Conservation (phyloP, 441 rosid species). For the Gossypium schwendimanii region DNA sequence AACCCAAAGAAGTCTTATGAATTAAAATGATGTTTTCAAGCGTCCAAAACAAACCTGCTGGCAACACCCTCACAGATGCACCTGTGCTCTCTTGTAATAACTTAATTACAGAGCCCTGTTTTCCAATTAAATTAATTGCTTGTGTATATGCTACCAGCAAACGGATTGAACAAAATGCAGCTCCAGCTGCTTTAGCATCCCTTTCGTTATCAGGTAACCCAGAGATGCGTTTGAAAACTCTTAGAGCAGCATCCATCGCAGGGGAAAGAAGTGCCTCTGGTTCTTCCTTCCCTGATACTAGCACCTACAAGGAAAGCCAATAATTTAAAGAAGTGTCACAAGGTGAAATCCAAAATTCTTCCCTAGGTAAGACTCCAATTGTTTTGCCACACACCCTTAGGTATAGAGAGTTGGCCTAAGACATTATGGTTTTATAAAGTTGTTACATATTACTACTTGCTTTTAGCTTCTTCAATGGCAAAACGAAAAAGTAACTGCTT, state of each 20-base stretch:
- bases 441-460: background rate
- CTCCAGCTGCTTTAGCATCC: conserved; percentile 36
- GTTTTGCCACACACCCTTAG: background rate
- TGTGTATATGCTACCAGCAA: conserved; percentile 76
- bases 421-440: background rate
- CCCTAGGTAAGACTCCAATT: background rate
- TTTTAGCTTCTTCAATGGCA: background rate
- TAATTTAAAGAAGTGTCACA: background rate
- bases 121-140: conserved; percentile 84
- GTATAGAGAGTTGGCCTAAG: background rate
- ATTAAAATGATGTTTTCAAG: conserved; percentile 1
- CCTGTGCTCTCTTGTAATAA: conserved; percentile 74
- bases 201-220: conserved; percentile 50
- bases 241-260: conserved; percentile 73
- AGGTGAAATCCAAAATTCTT: background rate
- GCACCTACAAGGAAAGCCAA: conserved; percentile 39
- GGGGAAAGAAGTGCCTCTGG: conserved; percentile 68
- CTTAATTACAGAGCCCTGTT: conserved; percentile 71
- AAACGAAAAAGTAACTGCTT: background rate
- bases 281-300: conserved; percentile 79
- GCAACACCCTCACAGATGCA: conserved; percentile 64
- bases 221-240: conserved; percentile 66
- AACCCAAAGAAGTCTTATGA: background rate
- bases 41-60: conserved; percentile 45
- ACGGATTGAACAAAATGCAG: conserved; percentile 53